Evolutionary conservation across 306 rosid species (phyloP).

Genomic region (Prunus campanulata): DNA sequence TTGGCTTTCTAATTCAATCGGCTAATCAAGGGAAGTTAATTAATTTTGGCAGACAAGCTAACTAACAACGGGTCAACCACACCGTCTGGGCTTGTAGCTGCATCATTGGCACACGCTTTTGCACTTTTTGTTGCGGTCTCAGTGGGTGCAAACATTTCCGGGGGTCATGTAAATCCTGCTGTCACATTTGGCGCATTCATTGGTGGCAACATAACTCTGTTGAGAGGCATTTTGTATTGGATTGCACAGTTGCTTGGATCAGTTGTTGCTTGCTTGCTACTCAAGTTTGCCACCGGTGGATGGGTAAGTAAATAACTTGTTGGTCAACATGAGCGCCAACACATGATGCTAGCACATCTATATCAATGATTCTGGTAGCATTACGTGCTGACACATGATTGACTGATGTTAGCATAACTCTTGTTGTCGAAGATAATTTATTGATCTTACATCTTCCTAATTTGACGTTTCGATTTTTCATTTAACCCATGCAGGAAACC

Average conservation of each 20-base stretch:
- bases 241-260: conserved; percentile 82
- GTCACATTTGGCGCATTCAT: conserved; percentile 80
- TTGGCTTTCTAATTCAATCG: not conserved
- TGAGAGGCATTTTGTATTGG: conserved; percentile 67
- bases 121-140: conserved; percentile 77
- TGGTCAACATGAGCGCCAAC: not conserved
- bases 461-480: not conserved
- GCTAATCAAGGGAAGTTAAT: not conserved
- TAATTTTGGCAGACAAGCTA: conserved; percentile 46
- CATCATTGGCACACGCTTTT: conserved; percentile 76
- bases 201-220: conserved; percentile 70
- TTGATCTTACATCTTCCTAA: not conserved
- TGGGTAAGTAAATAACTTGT: conserved; percentile 27
- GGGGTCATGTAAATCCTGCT: conserved; percentile 89
- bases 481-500: conserved; percentile 42
- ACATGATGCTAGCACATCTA: too few species aligned
- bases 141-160: conserved; percentile 75
- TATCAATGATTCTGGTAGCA: too few species aligned
- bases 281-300: conserved; percentile 75
- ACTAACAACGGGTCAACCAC: conserved; percentile 53
- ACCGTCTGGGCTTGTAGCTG: conserved; percentile 59
- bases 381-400: too few species aligned
- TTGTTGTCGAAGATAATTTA: not conserved
- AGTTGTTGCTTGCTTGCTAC: conserved; percentile 70
- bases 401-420: too few species aligned